Base-by-base conservation (phyloP, 192 early-diverging fungal species). In the Podila epigama region DNA sequence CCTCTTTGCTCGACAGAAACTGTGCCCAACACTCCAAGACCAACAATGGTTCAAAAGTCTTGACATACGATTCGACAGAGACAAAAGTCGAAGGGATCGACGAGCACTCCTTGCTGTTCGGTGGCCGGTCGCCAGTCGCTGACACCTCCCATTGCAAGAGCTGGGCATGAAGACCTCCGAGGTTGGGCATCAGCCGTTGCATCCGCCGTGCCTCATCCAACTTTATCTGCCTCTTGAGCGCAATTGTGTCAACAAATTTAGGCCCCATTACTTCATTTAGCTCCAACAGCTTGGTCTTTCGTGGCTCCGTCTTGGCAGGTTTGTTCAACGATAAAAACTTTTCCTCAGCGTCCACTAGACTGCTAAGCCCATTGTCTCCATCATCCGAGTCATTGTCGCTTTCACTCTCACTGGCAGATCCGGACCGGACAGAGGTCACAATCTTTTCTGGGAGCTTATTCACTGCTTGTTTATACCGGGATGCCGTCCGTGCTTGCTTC, bases 11-110 rank as follows among this genome's bases (percentile, higher is more conserved):
- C 9, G 89, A 87, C 66, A 89, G 78, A 34, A 97, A 79, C 69
- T 95, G 91, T 56, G 90, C 82, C 96, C 95, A 96, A 58, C 88
- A 84, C 71, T 98, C 97, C 4, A 95, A 81, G 35, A 95, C 63
- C 36, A 97, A 56, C 44, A 97, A 72, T 0, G 95, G 95, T 73
- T 96, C 94, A 75, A 97, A 92, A 4, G 83, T 73, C 20, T 56
- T 53, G 3, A 68, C 68, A 66, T 97, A 98, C 42, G 89, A 78
- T 28, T 81, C 66, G 7, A 81, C 75, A 22, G 79, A 70, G 2
- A 81, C 58, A 62, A 95, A 98, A 12, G 20, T 63, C 28, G 88
- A 79, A 1, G 89, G 88, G 7, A 98, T 87, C 9, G 42, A 61
- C 1, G 53, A 36, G 41, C 88, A 79, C 25, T 60, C 35, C 6